Evolutionary conservation across 331 rosid genomes (phyloP).

Genomic region (Saraca asoca): DNA sequence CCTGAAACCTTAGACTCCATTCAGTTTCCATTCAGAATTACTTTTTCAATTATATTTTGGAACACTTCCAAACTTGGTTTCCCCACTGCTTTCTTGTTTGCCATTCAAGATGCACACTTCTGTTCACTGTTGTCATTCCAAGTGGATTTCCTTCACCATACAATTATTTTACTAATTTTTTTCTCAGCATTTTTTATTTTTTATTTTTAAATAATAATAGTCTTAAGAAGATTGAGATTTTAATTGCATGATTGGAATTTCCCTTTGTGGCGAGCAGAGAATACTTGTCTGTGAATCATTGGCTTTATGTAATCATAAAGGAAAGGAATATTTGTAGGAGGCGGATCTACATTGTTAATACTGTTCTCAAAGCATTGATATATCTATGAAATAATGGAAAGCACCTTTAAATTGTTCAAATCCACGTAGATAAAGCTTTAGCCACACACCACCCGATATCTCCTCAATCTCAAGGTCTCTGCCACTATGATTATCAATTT

Average conservation of each 20-base stretch:
- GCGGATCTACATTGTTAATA: constrained; percentile 25
- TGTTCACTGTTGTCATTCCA: constrained; percentile 28
- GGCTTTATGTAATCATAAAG: background rate
- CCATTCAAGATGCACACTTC: constrained; percentile 19
- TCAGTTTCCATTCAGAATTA: constrained; percentile 19
- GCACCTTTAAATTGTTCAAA: no score
- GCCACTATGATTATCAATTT: no score
- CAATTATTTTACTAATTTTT: constrained; percentile 19
- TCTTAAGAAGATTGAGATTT: background rate
- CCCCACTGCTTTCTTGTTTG: constrained; percentile 26
- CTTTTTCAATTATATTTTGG: no score
- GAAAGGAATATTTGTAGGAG: constrained; percentile 22
- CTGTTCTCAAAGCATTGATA: constrained; percentile 22
- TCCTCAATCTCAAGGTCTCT: no score
- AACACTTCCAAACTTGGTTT: background rate
- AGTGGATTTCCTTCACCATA: background rate
- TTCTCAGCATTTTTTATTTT: background rate
- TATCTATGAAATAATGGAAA: no score
- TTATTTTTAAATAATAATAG: no score
- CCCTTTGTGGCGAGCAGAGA: constrained; percentile 18
- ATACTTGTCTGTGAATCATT: constrained; percentile 23
- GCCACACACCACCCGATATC: no score
- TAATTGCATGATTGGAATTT: constrained; percentile 21
- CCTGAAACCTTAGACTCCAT: constrained; percentile 41
- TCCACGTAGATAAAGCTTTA: no score